Evolutionary conservation across 2,329 filamentous ascomycete genomes (phyloP).

Genomic region (Xylogone sp.): DNA sequence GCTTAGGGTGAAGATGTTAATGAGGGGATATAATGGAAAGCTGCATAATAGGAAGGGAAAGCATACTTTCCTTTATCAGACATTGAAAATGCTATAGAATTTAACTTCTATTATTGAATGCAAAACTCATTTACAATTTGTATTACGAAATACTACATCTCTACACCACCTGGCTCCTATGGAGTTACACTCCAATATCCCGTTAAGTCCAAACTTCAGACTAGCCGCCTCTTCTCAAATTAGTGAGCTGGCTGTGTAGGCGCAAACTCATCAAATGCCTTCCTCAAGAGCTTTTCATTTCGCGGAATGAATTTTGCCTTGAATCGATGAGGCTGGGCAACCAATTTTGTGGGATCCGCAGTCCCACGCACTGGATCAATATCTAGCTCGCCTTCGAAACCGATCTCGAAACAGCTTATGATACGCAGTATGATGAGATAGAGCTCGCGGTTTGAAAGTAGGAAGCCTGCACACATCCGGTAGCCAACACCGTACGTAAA

Average conservation of each 20-base stretch:
- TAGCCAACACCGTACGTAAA: constrained; percentile 64
- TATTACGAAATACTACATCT: too few species aligned
- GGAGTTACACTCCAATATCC: too few species aligned
- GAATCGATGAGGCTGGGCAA: constrained; percentile 54
- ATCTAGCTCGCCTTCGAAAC: constrained; percentile 48
- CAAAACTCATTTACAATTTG: too few species aligned
- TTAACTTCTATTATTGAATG: too few species aligned
- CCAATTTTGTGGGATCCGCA: constrained; percentile 56
- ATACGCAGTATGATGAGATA: constrained; percentile 60
- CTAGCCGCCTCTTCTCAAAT: too few species aligned
- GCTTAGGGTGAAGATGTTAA: too few species aligned
- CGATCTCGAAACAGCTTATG: constrained; percentile 55
- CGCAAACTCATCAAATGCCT: constrained; percentile 27
- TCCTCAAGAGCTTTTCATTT: constrained; percentile 37
- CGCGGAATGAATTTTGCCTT: constrained; percentile 54
- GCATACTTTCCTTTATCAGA: too few species aligned
- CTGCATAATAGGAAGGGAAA: too few species aligned
- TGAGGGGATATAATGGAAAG: too few species aligned
- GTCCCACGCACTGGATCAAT: constrained; percentile 55
- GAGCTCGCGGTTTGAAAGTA: constrained; percentile 59
- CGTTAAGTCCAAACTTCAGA: too few species aligned
- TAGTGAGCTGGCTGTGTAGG: not conserved
- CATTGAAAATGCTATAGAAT: too few species aligned
- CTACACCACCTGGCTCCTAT: too few species aligned
- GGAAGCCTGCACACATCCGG: constrained; percentile 60